phyloP scores from a whole-genome alignment of 2,329 filamentous ascomycete species.

The Penicillium nordicum region DNA sequence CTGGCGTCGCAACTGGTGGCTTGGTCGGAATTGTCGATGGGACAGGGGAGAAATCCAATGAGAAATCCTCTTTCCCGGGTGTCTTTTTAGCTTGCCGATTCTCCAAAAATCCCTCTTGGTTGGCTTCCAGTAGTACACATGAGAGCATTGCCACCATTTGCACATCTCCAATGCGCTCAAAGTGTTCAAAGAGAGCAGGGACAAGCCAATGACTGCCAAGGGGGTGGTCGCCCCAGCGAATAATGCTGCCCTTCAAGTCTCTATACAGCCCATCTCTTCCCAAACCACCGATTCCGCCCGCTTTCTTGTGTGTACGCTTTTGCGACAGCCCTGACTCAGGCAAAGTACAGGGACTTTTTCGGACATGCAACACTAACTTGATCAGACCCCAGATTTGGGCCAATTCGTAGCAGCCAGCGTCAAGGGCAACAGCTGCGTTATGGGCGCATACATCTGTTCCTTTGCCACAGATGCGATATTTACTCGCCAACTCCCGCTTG shows the following conservation, averaged over 20 bases:
- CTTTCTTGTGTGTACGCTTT: slow-evolving; percentile 43
- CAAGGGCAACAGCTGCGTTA: slow-evolving; percentile 74
- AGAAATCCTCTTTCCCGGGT: slow-evolving; percentile 45
- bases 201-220: slow-evolving; percentile 56
- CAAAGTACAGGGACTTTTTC: slow-evolving; percentile 67
- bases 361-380: slow-evolving; percentile 70
- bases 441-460: slow-evolving; percentile 77
- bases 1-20: slow-evolving; percentile 37
- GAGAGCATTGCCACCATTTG: slow-evolving; percentile 66
- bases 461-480: slow-evolving; percentile 81
- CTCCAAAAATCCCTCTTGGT: slow-evolving; percentile 39
- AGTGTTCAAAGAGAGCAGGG: slow-evolving; percentile 56
- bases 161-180: slow-evolving; percentile 58
- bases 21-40: slow-evolving; percentile 42
- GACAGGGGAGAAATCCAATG: slow-evolving; percentile 48
- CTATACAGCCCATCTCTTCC: slow-evolving; percentile 31
- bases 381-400: slow-evolving; percentile 81
- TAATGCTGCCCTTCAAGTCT: slow-evolving; percentile 41
- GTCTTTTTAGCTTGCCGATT: slow-evolving; percentile 29
- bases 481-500: slow-evolving; percentile 69
- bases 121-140: slow-evolving; percentile 55
- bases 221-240: slow-evolving; percentile 58
- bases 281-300: slow-evolving; percentile 34
- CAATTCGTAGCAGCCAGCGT: slow-evolving; percentile 66
- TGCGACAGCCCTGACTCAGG: slow-evolving; percentile 58